These are phyloP conservation scores for Gillenia trifoliata DNA, from an alignment of 306 rosid genomes.

Conservation along the genomic window DNA sequence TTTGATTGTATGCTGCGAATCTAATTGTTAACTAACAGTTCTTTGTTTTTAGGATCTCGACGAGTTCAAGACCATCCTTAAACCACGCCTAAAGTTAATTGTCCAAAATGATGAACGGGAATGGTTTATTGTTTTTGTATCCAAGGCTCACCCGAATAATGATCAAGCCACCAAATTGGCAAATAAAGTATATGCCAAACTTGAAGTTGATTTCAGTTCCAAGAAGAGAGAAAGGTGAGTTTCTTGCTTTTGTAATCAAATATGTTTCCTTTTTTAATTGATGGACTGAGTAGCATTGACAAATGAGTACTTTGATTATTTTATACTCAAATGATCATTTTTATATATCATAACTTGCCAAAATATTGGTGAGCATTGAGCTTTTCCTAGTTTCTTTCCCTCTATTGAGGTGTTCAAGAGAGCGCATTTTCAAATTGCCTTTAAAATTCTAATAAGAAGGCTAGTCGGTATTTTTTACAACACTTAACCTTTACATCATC, in stretches of 20 bases:
- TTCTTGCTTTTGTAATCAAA: conserved; percentile 10
- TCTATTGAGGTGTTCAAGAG: background rate
- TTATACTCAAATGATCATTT: background rate
- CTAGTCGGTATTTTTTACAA: background rate
- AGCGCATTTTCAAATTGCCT: background rate
- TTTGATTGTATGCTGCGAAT: conserved; percentile 19
- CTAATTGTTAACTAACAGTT: background rate
- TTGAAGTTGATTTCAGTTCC: conserved; percentile 92
- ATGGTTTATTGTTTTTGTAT: conserved; percentile 94
- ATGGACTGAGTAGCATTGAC: background rate
- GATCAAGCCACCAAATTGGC: conserved; percentile 85
- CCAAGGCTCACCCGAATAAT: conserved; percentile 83
- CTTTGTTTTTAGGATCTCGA: conserved; percentile 71
- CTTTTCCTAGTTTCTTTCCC: background rate
- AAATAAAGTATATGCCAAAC: conserved; percentile 84
- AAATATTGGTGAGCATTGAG: background rate
- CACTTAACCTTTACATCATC: background rate
- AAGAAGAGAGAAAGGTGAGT: conserved; percentile 91
- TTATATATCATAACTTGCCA: background rate
- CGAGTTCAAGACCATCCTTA: conserved; percentile 94
- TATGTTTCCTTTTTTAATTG: background rate
- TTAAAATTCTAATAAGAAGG: background rate
- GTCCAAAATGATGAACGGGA: conserved; percentile 97
- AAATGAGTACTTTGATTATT: background rate
- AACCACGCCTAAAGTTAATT: conserved; percentile 93